Base-by-base conservation (phyloP, 1,284 basidiomycete genomes). In the Ceratobasidium sp. region DNA sequence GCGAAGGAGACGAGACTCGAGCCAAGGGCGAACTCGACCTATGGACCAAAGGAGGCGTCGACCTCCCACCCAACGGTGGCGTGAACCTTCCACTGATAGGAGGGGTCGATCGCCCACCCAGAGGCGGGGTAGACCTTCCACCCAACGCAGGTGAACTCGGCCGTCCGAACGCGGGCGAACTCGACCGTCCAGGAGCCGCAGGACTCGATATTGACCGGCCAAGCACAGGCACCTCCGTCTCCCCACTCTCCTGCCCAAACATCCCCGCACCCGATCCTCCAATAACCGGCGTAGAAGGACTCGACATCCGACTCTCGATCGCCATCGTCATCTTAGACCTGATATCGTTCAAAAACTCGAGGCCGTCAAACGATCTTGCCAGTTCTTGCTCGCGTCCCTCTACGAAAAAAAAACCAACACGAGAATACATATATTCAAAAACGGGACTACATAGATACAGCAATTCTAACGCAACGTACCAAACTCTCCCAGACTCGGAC, bases 391-490 rank as follows among this genome's bases (percentile, higher is more conserved):
- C 57, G 36, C 21, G 16, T 16, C 57, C 14, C 21, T 41, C 61
- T 10, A 55, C 64, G 36, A 41, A 48, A 28, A 43, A 70, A 28
- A 34, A 69, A 6, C 60, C 21, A 62, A 65, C 23, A 64, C 43
- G 28, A 50, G 14, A 18, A 60, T 21, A 45, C 12, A 70, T 58
- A 34, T 41, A 58, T 57, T 58, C 28, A 70, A 70, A 53, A 53
- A 26, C 32, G 21, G 32, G 36, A 55, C n/a, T 16, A 32, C 28
- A 32, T 32, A 67, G 32, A 70, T 34, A 43, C 14, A 48, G 3
- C 4, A 26, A 14, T 23, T 30, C 28, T 70, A 70, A 70, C 65
- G 65, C 65, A 53, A 67, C 64, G 65, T 70, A 70, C 65, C 65
- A 58, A 70, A 58, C 52, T 53, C 48, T 52, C 39, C 65, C 46